These are phyloP conservation scores for Chaetomiaceae sp. DNA, from an alignment of 2,329 filamentous ascomycete genomes.

Conservation along the genomic window DNA sequence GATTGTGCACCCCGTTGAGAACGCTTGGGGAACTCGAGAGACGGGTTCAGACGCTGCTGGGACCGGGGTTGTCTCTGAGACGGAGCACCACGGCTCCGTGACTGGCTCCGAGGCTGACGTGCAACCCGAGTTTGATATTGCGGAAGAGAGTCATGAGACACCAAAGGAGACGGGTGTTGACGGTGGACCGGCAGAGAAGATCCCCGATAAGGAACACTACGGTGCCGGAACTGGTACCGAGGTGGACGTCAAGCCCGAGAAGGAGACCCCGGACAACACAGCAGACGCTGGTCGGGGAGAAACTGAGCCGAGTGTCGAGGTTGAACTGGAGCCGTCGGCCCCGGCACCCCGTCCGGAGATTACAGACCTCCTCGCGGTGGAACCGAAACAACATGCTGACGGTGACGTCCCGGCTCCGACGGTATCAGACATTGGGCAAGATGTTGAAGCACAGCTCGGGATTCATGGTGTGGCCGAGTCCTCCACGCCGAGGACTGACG, in stretches of 20 bases:
- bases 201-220: not conserved
- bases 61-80: not conserved
- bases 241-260: not conserved
- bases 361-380: not conserved
- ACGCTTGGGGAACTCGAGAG: too few relatives aligned
- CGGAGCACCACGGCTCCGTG: too few relatives aligned
- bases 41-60: conserved; percentile 2
- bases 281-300: too few relatives aligned
- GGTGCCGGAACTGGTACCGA: not conserved
- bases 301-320: not conserved
- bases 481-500: too few relatives aligned
- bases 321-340: not conserved
- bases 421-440: not conserved
- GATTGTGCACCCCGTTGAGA: too few relatives aligned
- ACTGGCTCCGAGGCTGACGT: too few relatives aligned
- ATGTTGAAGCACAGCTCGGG: too few relatives aligned
- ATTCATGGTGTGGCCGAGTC: not conserved
- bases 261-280: too few relatives aligned
- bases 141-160: too few relatives aligned
- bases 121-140: not conserved
- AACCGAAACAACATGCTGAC: not conserved
- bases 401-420: not conserved
- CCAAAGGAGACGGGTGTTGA: too few relatives aligned
- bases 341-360: not conserved
- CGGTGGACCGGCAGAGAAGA: too few relatives aligned